A percentile compares a stretch with the other conserved stretches of the same genome.
phyloP scores from a whole-genome alignment of 2,329 filamentous ascomycete genomes.

The Penicillium brasilianum region DNA sequence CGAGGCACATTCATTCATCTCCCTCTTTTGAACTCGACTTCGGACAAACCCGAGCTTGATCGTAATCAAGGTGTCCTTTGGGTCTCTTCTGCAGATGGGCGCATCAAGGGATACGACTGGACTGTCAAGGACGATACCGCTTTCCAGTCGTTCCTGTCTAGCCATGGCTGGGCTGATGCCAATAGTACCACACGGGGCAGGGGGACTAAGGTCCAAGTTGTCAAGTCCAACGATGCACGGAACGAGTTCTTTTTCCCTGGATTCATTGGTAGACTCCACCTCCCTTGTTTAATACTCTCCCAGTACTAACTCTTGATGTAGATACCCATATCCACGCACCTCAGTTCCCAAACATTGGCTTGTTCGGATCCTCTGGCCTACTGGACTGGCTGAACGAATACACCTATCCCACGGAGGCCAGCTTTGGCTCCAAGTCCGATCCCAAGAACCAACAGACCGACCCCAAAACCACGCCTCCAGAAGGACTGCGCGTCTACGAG shows the following conservation, averaged over 20 bases:
- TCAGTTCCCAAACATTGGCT: constrained; percentile 91
- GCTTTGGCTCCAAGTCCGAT: constrained; percentile 57
- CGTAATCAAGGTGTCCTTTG: constrained; percentile 20
- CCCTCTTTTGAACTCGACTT: constrained; percentile 10
- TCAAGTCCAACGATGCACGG: constrained; percentile 47
- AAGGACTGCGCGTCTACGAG: constrained; percentile 65
- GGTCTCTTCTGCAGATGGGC: constrained; percentile 16
- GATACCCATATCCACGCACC: constrained; percentile 95
- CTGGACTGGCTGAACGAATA: constrained; percentile 93
- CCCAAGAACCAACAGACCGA: constrained; percentile 20
- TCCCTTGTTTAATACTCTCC: background rate
- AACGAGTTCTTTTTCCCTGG: constrained; percentile 55
- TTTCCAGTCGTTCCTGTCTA: constrained; percentile 21
- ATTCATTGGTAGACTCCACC: constrained; percentile 48
- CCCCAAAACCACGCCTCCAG: constrained; percentile 32
- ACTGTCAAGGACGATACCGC: constrained; percentile 19
- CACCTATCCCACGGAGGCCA: constrained; percentile 90
- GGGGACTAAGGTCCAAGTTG: constrained; percentile 34
- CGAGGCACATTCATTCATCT: constrained; percentile 23
- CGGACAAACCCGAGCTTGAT: constrained; percentile 14
- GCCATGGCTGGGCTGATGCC: constrained; percentile 19
- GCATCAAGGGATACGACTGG: constrained; percentile 21
- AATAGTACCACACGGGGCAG: background rate
- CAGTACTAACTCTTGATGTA: constrained; percentile 40
- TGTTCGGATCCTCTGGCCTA: constrained; percentile 91